Evolutionary conservation across 371 early-diverging fungal genomes (phyloP).

Genomic region (Basidiobolus meristosporus): DNA sequence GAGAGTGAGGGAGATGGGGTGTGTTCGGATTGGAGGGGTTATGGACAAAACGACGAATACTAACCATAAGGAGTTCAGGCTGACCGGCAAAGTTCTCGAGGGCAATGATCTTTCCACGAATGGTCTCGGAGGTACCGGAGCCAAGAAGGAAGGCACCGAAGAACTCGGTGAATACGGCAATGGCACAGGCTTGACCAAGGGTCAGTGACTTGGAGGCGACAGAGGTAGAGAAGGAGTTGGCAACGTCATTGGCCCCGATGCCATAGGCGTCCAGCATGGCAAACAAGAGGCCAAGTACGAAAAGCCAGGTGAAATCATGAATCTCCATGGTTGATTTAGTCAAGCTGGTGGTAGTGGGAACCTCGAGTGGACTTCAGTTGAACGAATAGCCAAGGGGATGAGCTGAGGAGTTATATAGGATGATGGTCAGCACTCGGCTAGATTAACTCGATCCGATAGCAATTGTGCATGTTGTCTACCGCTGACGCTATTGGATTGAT

Average conservation of each 20-base stretch:
- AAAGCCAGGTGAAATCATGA: slow-evolving; percentile 59
- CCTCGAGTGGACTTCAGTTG: no score
- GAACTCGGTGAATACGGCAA: slow-evolving; percentile 74
- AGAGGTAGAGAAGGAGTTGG: slow-evolving; percentile 73
- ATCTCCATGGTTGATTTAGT: no score
- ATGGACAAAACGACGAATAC: no score
- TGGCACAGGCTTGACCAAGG: slow-evolving; percentile 44
- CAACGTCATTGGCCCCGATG: slow-evolving; percentile 80
- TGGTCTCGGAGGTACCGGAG: slow-evolving; percentile 46
- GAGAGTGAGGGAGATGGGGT: no score
- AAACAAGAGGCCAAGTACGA: slow-evolving; percentile 43
- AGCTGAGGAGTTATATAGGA: no score
- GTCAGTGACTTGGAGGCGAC: slow-evolving; percentile 67
- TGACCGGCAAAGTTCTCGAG: slow-evolving; percentile 18
- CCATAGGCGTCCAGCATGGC: slow-evolving; percentile 46
- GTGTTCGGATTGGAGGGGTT: no score
- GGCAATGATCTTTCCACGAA: slow-evolving; percentile 48
- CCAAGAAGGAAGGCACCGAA: slow-evolving; percentile 69
- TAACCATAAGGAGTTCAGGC: slow-evolving; percentile 64
- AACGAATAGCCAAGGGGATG: no score
- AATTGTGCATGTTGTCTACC: no score
- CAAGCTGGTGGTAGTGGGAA: no score
- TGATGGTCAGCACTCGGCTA: no score
- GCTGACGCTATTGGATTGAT: no score
- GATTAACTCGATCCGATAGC: no score